A percentile compares a stretch with the other conserved stretches of the same genome.
Conservation (phyloP, 805 yeast genomes). For the Yarrowia sp. region DNA sequence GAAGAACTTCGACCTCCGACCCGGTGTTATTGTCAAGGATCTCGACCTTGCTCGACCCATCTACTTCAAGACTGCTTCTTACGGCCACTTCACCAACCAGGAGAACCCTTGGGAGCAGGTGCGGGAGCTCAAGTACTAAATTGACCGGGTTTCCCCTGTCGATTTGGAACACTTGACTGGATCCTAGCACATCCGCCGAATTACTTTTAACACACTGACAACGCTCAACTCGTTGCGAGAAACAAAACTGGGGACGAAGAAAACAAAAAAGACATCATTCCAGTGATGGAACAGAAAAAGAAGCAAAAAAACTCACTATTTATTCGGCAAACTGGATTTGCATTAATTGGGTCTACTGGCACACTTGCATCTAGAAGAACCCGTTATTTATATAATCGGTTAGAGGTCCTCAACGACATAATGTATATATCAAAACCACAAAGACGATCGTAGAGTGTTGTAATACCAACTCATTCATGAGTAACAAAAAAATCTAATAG, state of each 20-base stretch:
- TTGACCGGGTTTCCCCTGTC: slow-evolving; percentile 8
- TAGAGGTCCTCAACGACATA: slow-evolving; percentile 26
- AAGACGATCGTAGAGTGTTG: not conserved
- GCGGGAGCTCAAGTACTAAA: slow-evolving; percentile 45
- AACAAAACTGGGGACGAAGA: slow-evolving; percentile 9
- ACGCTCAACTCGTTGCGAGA: slow-evolving; percentile 28
- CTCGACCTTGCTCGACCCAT: slow-evolving; percentile 98
- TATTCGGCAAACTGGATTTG: slow-evolving; percentile 26
- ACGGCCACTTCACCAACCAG: slow-evolving; percentile 99
- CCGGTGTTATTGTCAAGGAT: slow-evolving; percentile 97
- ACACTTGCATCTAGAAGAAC: slow-evolving; percentile 24
- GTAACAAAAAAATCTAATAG: too few species aligned
- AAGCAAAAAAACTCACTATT: slow-evolving; percentile 10
- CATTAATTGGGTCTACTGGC: slow-evolving; percentile 26
- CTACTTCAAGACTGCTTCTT: slow-evolving; percentile 97
- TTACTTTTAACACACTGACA: slow-evolving; percentile 25
- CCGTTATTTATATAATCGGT: slow-evolving; percentile 25
- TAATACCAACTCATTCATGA: too few species aligned
- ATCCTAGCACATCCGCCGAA: slow-evolving; percentile 26
- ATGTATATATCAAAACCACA: slow-evolving; percentile 19
- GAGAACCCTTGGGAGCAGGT: slow-evolving; percentile 98
- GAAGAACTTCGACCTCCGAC: slow-evolving; percentile 97
- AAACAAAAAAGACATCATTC: not conserved
- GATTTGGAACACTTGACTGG: slow-evolving; percentile 23
- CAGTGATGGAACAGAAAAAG: not conserved